Percentiles rank a stretch among this genome's conserved stretches.
These are phyloP conservation scores for Piloderma croceum DNA, from an alignment of 768 basidiomycete species.

Conservation along the genomic window DNA sequence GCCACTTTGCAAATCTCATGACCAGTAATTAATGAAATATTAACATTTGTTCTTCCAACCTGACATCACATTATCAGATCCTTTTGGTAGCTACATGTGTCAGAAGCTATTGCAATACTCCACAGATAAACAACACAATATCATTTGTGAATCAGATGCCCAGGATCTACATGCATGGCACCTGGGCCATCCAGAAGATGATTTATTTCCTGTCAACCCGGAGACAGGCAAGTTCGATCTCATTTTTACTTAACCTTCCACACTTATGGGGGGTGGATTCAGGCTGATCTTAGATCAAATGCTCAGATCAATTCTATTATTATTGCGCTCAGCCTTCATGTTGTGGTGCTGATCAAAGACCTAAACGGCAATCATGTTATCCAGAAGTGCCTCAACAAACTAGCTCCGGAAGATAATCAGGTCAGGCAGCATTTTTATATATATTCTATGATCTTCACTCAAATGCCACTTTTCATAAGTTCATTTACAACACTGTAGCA, in stretches of 20 bases:
- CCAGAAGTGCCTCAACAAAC: constrained; percentile 97
- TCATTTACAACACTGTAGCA: constrained; percentile 99
- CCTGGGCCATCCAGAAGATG: constrained; percentile 99
- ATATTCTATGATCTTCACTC: too few relatives aligned
- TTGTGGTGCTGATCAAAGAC: constrained; percentile 99
- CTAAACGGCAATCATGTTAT: constrained; percentile 97
- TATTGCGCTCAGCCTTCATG: constrained; percentile 91
- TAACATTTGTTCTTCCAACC: constrained; percentile 4
- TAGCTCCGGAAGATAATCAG: constrained; percentile 98
- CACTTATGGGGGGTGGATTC: constrained; percentile 47
- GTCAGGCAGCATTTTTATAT: too few relatives aligned
- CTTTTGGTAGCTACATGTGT: constrained; percentile 98
- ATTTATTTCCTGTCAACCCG: constrained; percentile 97
- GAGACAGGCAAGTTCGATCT: constrained; percentile 67
- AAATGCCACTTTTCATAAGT: constrained; percentile 49
- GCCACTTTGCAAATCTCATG: constrained; percentile 97
- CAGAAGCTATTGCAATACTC: constrained; percentile 97
- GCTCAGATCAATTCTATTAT: constrained; percentile 95
- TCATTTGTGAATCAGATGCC: constrained; percentile 96
- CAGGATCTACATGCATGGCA: constrained; percentile 99
- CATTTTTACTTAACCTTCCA: constrained; percentile 31
- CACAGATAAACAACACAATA: constrained; percentile 93
- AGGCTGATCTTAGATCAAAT: constrained; percentile 81
- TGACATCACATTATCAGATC: constrained; percentile 48
- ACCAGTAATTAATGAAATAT: constrained; percentile 56